phyloP scores from a whole-genome alignment of 495 filamentous ascomycete genomes.

The Talaromyces proteolyticus region DNA sequence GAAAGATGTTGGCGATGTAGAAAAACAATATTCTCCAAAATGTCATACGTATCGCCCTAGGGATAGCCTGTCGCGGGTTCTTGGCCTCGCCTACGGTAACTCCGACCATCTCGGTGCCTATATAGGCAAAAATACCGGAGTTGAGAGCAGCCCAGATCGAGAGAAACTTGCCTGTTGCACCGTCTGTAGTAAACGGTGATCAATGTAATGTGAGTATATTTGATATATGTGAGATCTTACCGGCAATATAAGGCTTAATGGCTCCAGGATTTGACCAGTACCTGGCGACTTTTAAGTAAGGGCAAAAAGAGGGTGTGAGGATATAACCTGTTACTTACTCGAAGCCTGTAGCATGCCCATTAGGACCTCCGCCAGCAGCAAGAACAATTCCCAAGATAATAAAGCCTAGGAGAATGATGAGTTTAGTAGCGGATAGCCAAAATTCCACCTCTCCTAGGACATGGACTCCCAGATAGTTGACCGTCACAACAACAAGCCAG shows the following conservation, averaged over 20 bases:
- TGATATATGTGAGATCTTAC: slow-evolving; percentile 6
- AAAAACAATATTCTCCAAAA: slow-evolving; percentile 81
- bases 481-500: slow-evolving; percentile 50
- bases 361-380: slow-evolving; percentile 62
- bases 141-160: slow-evolving; percentile 72
- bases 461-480: slow-evolving; percentile 52
- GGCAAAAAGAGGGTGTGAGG: neutral
- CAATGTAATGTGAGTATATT: neutral
- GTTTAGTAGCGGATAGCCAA: slow-evolving; percentile 54
- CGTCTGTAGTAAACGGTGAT: neutral
- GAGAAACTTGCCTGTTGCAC: slow-evolving; percentile 37
- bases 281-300: slow-evolving; percentile 9
- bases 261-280: slow-evolving; percentile 58
- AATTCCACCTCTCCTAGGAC: slow-evolving; percentile 48
- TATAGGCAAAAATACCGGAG: slow-evolving; percentile 72
- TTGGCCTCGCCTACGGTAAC: slow-evolving; percentile 56
- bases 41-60: slow-evolving; percentile 65
- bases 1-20: slow-evolving; percentile 51
- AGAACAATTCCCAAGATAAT: slow-evolving; percentile 65
- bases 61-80: slow-evolving; percentile 66
- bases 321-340: slow-evolving; percentile 10
- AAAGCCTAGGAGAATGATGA: slow-evolving; percentile 60
- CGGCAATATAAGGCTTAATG: slow-evolving; percentile 27
- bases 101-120: slow-evolving; percentile 78
- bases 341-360: slow-evolving; percentile 66